Base-by-base conservation (phyloP, 106 monocot species). In the Dioscorea zingiberensis region DNA sequence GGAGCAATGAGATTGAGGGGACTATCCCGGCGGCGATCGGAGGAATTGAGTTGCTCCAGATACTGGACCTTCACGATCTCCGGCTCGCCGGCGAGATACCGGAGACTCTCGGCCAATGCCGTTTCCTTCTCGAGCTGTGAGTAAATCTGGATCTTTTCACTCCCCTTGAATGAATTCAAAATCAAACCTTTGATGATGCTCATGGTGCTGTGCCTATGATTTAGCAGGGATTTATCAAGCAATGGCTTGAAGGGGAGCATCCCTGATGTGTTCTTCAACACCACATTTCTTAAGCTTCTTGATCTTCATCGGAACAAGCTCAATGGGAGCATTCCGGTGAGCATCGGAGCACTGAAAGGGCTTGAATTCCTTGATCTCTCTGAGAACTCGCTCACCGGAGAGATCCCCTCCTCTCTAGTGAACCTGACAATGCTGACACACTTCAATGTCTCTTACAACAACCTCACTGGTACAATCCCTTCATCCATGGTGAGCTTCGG, bases 391-490 rank as follows among this genome's bases (percentile, higher is more conserved):
- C 79, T 98, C 16, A 49, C 77, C 53, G 97, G 92, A 28, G 23
- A 30, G 18, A 89, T 98, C 61, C 89, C 92, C 4, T 4, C 44
- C 13, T 70, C 77, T 3, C 75, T 98, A 2, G 81, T 70, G 24
- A 77, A 80, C 48, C 69, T 98, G 10, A 69, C 71, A 26, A 62
- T 29, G 21, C 59, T 98, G 46, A 69, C 77, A 44, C 68, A 74
- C 64, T 86, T 98, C 73, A 93, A 98, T 67, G 73, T 98, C 64
- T 92, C 97, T 11, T 84, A 72, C 75, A 98, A 98, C 45, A 69
- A 82, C 15, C 92, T 98, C 71, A 72, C 81, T 3, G 97, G 97
- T 7, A 26, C 68, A 27, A 98, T 98, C 64, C 97, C 92, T 55
- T 32, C 74, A 14, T 47, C 69, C 25, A 68, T 98, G 47, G 86